Base-by-base conservation (phyloP, 2,329 filamentous ascomycete genomes). In the Ascocoryne sarcoides region DNA sequence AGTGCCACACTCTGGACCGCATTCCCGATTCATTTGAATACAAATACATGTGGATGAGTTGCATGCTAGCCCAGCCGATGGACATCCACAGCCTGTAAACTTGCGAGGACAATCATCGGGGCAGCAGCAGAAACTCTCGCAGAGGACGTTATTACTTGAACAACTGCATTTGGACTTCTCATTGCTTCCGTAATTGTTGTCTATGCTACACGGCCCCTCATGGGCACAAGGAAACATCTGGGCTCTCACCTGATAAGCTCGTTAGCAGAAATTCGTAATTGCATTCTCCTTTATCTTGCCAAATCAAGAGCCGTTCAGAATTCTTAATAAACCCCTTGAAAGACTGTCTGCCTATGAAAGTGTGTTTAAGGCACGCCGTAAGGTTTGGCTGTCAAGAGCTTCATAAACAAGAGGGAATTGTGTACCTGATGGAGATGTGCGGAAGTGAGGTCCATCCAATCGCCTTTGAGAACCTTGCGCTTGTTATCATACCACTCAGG, bases 121-220 rank as follows among this genome's bases (percentile, higher is more conserved):
- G 51, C 79, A 84, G 8, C 69, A 67, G 47, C 84, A 90, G 45
- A 76, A 79, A 49, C 82, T 82, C 49, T 89, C 84, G 54, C 84
- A 90, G 14, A 82, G 69, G 15, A 86, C 64, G 12, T 69, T 68
- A 8, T 71, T 66, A 35, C 68, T 60, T 12, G 75, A 77, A 53
- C 84, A 90, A 2, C 69, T 64, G 50, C 84, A 90, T 14, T 63
- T 52, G 10, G 3, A 64, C 63, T n/a, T n/a, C n/a, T 40, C 23
- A 21, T 33, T 33, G 16, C 18, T 33, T 9, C 20, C 17, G 21
- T 16, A 16, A 9, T 15, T n/a, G n/a, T n/a, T n/a, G n/a, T n/a
- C n/a, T n/a, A n/a, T n/a, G n/a, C 71, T 71, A 58, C 84, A 89
- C 2, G 77, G 70, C 0, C 82, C 82, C 19, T 78, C 72, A 52